Percentiles rank a stretch among this genome's conserved stretches.
Conservation (phyloP, 352 stramenopile genomes). For the Poterioochromonas sp. region DNA sequence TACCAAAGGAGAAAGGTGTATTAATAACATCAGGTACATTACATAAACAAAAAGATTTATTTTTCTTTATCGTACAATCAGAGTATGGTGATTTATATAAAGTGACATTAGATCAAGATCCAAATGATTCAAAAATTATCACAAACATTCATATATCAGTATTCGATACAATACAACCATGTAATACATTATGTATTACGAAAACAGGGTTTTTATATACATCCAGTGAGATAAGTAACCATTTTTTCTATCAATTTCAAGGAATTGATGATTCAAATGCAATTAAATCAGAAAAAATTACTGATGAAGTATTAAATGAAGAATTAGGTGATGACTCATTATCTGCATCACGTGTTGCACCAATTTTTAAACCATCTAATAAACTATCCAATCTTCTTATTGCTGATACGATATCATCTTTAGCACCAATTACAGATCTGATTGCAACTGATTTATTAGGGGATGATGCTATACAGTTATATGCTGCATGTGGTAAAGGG, state of each 20-base stretch:
- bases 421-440: slow-evolving; percentile 86
- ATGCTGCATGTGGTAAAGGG: slow-evolving; percentile 81
- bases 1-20: slow-evolving; percentile 61
- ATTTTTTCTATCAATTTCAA: slow-evolving; percentile 95
- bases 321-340: slow-evolving; percentile 39
- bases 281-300: slow-evolving; percentile 17
- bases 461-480: slow-evolving; percentile 92
- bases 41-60: slow-evolving; percentile 84
- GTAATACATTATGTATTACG: slow-evolving; percentile 87
- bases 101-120: slow-evolving; percentile 69
- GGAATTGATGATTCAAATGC: slow-evolving; percentile 47
- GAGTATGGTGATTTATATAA: slow-evolving; percentile 98
- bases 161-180: slow-evolving; percentile 87
- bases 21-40: slow-evolving; percentile 82
- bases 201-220: slow-evolving; percentile 92
- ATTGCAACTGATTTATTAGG: slow-evolving; percentile 78
- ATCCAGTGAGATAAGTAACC: slow-evolving; percentile 91
- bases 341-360: slow-evolving; percentile 45
- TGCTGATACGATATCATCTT: slow-evolving; percentile 62
- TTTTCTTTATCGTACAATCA: slow-evolving; percentile 94
- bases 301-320: slow-evolving; percentile 32
- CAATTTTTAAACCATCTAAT: slow-evolving; percentile 52
- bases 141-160: slow-evolving; percentile 53
- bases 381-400: slow-evolving; percentile 63
- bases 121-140: slow-evolving; percentile 60